Conservation (phyloP, 2,329 filamentous ascomycete species). For the Fusarium albosuccineum region DNA sequence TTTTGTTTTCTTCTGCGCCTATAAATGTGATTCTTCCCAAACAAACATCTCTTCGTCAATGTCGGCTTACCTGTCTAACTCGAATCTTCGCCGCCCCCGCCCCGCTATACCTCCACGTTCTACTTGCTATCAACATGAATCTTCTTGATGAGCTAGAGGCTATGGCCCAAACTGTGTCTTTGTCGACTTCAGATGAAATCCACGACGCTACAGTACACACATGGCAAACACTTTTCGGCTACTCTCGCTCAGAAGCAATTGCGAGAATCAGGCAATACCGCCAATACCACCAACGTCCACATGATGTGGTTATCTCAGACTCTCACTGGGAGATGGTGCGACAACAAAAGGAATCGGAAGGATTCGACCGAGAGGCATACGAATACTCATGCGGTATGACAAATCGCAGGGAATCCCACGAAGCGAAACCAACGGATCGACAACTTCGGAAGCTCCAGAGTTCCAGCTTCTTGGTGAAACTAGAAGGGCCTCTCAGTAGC, state of each 20-base stretch:
- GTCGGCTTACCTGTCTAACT: no score
- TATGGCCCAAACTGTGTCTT: not conserved
- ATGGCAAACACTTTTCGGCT: slow-evolving; percentile 16
- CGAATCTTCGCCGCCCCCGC: no score
- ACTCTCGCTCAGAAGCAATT: not conserved
- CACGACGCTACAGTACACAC: not conserved
- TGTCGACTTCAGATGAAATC: not conserved
- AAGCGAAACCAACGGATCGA: not conserved
- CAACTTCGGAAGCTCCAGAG: not conserved
- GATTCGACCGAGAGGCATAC: slow-evolving; percentile 14
- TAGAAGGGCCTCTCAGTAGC: not conserved
- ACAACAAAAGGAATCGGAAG: not conserved
- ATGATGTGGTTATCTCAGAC: not conserved
- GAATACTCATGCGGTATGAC: not conserved
- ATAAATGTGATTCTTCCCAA: no score
- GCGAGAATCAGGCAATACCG: not conserved
- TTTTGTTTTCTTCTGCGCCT: no score
- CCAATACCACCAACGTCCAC: not conserved
- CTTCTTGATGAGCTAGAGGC: slow-evolving; percentile 1
- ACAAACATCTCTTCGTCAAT: no score
- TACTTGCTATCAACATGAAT: not conserved
- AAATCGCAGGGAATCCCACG: not conserved
- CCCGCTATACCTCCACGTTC: no score
- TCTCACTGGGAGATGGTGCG: slow-evolving; percentile 1
- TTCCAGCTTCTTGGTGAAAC: slow-evolving; percentile 8